Evolutionary conservation across 176 grass and related monocot species (phyloP).

Genomic region (Saccharum officinarum): DNA sequence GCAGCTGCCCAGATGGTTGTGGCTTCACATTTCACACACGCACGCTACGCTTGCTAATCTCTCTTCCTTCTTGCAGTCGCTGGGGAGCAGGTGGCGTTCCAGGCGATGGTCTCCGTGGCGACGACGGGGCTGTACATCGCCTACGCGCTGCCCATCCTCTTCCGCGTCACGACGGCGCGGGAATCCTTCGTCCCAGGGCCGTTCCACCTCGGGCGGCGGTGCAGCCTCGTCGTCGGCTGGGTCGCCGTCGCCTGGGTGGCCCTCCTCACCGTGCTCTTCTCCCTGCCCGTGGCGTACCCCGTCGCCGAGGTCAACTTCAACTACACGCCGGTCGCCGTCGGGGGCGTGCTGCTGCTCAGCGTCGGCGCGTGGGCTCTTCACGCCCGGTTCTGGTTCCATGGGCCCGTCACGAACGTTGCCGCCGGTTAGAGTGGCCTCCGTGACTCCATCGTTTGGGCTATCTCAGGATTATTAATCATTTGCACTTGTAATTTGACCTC

Average conservation of each 20-base stretch:
- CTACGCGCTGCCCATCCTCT: constrained; percentile 78
- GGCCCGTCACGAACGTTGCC: constrained; percentile 50
- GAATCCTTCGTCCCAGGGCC: constrained; percentile 57
- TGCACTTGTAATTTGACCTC: too few species aligned
- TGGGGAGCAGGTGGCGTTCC: constrained; percentile 78
- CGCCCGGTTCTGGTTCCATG: constrained; percentile 70
- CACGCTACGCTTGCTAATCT: too few species aligned
- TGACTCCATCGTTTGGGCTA: not conserved
- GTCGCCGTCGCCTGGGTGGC: constrained; percentile 69
- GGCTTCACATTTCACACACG: too few species aligned
- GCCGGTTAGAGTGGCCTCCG: not conserved
- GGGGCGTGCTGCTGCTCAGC: constrained; percentile 54
- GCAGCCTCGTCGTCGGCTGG: constrained; percentile 44
- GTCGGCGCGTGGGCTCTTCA: constrained; percentile 43
- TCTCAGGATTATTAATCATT: too few species aligned
- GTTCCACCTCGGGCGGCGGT: constrained; percentile 51
- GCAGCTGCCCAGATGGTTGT: too few species aligned
- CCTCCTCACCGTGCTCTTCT: constrained; percentile 69
- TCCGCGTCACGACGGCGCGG: constrained; percentile 59
- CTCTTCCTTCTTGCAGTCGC: constrained; percentile 37
- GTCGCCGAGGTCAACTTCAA: constrained; percentile 59
- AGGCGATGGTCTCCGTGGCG: constrained; percentile 73
- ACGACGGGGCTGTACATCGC: constrained; percentile 72
- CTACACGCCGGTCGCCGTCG: constrained; percentile 69
- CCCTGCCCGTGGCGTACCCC: constrained; percentile 75